These are phyloP conservation scores for Castanea crenata DNA, from an alignment of 306 rosid genomes.

Conservation along the genomic window DNA sequence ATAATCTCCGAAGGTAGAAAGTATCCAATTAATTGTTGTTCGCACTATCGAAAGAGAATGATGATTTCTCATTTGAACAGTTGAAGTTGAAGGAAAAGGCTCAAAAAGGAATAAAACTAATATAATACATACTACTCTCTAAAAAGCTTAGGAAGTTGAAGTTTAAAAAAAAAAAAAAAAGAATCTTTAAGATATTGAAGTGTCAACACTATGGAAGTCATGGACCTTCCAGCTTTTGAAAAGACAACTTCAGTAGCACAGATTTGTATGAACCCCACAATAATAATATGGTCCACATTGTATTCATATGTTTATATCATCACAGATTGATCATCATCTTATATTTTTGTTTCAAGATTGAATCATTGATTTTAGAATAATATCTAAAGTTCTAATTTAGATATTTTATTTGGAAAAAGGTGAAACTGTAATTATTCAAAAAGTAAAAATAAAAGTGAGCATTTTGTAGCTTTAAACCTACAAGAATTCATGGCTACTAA, in stretches of 20 bases:
- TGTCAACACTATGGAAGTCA: conserved; percentile 31
- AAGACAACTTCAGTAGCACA: conserved; percentile 18
- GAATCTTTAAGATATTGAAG: conserved; percentile 1
- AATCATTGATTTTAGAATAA: no score
- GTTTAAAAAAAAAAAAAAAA: neutral
- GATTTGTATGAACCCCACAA: neutral
- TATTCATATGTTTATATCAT: neutral
- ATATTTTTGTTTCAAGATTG: neutral
- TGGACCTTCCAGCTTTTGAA: conserved; percentile 16
- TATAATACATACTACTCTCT: conserved; percentile 16
- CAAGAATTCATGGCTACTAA: neutral
- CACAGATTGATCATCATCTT: neutral
- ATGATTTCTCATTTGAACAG: conserved; percentile 30
- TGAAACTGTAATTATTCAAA: no score
- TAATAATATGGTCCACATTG: neutral
- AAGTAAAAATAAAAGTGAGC: neutral
- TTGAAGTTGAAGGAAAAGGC: conserved; percentile 30
- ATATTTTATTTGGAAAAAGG: no score
- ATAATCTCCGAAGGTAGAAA: conserved; percentile 16
- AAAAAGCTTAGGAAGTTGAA: neutral
- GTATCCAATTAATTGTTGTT: conserved; percentile 12
- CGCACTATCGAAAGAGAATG: conserved; percentile 29
- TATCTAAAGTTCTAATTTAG: no score
- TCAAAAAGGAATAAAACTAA: conserved; percentile 23
- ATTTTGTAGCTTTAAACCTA: neutral